Evolutionary conservation across 768 basidiomycete genomes (phyloP).

Genomic region (Lactarius quietus): DNA sequence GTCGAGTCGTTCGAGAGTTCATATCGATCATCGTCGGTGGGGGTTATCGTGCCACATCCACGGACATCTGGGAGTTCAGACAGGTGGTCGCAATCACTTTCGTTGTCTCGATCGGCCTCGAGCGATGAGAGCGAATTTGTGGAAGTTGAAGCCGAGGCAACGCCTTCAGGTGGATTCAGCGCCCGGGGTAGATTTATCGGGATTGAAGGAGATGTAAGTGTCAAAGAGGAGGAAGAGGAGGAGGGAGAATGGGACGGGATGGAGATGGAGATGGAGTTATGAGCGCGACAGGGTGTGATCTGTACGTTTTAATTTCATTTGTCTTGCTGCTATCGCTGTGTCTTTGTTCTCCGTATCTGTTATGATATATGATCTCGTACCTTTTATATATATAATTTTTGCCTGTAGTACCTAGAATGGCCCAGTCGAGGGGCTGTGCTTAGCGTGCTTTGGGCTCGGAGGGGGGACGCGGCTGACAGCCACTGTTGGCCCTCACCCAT

Average conservation of each 20-base stretch:
- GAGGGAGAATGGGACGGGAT: slow-evolving; percentile 47
- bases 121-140: slow-evolving; percentile 35
- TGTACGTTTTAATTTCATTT: slow-evolving; percentile 14
- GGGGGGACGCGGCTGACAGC: neutral
- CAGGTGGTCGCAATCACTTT: slow-evolving; percentile 35
- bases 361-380: slow-evolving; percentile 1
- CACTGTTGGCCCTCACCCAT: neutral
- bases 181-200: slow-evolving; percentile 33
- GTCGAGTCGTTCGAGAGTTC: slow-evolving; percentile 33
- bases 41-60: slow-evolving; percentile 10
- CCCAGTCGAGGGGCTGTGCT: neutral
- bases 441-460: neutral
- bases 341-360: neutral
- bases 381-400: neutral
- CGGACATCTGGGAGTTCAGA: slow-evolving; percentile 30
- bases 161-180: slow-evolving; percentile 27
- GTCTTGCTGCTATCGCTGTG: slow-evolving; percentile 8
- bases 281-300: slow-evolving; percentile 6
- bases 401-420: neutral
- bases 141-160: slow-evolving; percentile 19
- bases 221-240: slow-evolving; percentile 42
- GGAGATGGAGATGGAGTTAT: slow-evolving; percentile 73
- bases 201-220: slow-evolving; percentile 43
- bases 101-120: slow-evolving; percentile 34
- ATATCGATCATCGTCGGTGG: slow-evolving; percentile 18